Base-by-base conservation (phyloP, 257 asterid genomes). In the Rubia yunnanensis region DNA sequence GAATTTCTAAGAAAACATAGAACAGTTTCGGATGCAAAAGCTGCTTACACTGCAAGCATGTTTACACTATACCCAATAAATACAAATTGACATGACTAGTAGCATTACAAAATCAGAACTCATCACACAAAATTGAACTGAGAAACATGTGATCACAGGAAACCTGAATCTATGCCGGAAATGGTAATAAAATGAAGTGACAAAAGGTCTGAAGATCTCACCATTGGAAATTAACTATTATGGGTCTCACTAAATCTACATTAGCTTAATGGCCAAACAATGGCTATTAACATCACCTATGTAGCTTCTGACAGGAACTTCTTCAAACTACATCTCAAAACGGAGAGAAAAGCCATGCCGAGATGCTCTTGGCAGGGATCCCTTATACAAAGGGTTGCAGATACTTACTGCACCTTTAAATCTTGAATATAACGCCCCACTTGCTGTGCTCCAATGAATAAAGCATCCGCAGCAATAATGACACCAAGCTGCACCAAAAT, bases 361-460 rank as follows among this genome's bases (percentile, higher is more conserved):
- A 20, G 66, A 46, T 48, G 49, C 63, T 61, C 22, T 17, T 4
- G 23, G 53, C 61, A 17, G 53, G 49, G 49, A 14, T 3, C 54
- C 53, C 58, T 69, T 44, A 56, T 64, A 39, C 32, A 22, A 48
- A 3, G 3, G 8, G 38, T 0, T 1, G 39, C 28, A 38, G 34
- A 9, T 1, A 28, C 46, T 81, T 67, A 90, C 70, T 84, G 92
- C 70, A 86, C 72, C 74, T 87, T 81, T 72, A 90, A 62, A 67
- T 78, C 86, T 71, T 85, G 94, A 67, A 90, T 77, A 75, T 85
- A 90, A 46, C 48, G 90, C 61, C 95, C 88, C 48, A 84, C 64
- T 84, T 83, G 85, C 65, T 91, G 89, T 67, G 91, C 95, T 74
- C 95, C 96, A 32, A 91, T 77, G 75, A 74, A 83, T 76, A 91